Percentiles rank a stretch among this genome's conserved stretches.
These are phyloP conservation scores for Seiridium unicorne DNA, from an alignment of 2,329 filamentous ascomycete genomes.

Conservation along the genomic window DNA sequence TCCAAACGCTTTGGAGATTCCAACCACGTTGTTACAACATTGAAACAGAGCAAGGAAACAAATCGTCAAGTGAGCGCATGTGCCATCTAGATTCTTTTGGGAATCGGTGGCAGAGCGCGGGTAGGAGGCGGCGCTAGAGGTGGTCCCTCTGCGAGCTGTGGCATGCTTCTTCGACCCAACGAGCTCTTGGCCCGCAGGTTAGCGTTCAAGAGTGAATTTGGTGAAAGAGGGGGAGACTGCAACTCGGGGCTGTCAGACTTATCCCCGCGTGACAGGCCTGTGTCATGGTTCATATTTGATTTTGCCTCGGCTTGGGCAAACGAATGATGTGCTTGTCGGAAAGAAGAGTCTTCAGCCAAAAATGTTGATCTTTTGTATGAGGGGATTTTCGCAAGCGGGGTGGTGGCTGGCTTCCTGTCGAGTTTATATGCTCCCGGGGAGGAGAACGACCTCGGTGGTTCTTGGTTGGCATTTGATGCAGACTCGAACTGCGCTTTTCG, in stretches of 20 bases:
- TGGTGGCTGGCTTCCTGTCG: neutral
- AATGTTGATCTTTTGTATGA: slow-evolving; percentile 4
- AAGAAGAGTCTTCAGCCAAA: neutral
- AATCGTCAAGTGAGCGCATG: neutral
- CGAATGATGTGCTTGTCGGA: neutral
- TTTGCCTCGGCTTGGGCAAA: neutral
- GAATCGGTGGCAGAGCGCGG: slow-evolving; percentile 15
- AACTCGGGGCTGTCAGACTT: neutral
- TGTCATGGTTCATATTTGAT: neutral
- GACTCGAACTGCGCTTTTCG: neutral
- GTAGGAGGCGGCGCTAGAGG: slow-evolving; percentile 13
- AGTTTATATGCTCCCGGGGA: neutral
- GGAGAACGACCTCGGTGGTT: neutral
- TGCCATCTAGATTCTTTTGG: slow-evolving; percentile 7
- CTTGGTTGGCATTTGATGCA: neutral
- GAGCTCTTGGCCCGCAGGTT: slow-evolving; percentile 7
- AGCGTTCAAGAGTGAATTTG: neutral
- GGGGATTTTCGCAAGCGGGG: neutral
- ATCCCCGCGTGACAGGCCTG: neutral
- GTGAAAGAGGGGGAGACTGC: neutral
- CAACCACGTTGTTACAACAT: too few species aligned
- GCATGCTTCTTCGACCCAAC: slow-evolving; percentile 12
- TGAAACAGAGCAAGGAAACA: too few species aligned
- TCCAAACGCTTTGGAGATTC: too few species aligned
- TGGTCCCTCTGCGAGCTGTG: slow-evolving; percentile 13